Conservation (phyloP, 345 rosid species). For the Gossypium stocksii region DNA sequence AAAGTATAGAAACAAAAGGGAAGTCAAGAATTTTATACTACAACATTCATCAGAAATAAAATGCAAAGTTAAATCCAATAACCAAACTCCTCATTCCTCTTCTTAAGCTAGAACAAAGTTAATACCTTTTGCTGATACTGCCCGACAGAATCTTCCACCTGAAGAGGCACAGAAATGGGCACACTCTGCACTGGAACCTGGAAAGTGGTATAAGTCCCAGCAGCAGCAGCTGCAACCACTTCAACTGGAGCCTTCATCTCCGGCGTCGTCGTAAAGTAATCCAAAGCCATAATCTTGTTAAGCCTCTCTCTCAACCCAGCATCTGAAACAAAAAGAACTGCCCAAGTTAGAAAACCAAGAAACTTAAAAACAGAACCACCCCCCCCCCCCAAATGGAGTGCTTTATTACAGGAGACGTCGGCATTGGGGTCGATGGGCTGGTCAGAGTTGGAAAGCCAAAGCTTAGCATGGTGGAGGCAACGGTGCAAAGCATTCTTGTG, state of each 20-base stretch:
- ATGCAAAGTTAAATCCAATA: not conserved
- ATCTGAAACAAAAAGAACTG: slow-evolving; percentile 37
- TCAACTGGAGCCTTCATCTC: slow-evolving; percentile 86
- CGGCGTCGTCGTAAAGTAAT: slow-evolving; percentile 75
- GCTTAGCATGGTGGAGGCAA: slow-evolving; percentile 69
- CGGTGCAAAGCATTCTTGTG: slow-evolving; percentile 75
- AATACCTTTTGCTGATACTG: slow-evolving; percentile 50
- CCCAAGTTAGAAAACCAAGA: not conserved
- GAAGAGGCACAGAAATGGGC: slow-evolving; percentile 33
- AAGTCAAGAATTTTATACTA: not conserved
- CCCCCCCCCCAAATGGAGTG: not conserved
- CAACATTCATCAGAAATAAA: not conserved
- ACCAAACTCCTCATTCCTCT: not conserved
- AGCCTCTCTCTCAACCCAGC: slow-evolving; percentile 69
- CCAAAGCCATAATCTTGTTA: slow-evolving; percentile 77
- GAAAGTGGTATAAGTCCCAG: slow-evolving; percentile 53
- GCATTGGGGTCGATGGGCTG: slow-evolving; percentile 50
- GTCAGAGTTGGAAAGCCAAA: slow-evolving; percentile 69
- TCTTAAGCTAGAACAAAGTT: not conserved
- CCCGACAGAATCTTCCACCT: slow-evolving; percentile 35
- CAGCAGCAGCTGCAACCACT: slow-evolving; percentile 66
- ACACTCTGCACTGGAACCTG: slow-evolving; percentile 46
- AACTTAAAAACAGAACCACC: not conserved
- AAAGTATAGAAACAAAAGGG: not conserved
- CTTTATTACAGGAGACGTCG: slow-evolving; percentile 52